These are phyloP conservation scores for Blumeria hordei DNA, from an alignment of 2,329 filamentous ascomycete species.

Conservation along the genomic window DNA sequence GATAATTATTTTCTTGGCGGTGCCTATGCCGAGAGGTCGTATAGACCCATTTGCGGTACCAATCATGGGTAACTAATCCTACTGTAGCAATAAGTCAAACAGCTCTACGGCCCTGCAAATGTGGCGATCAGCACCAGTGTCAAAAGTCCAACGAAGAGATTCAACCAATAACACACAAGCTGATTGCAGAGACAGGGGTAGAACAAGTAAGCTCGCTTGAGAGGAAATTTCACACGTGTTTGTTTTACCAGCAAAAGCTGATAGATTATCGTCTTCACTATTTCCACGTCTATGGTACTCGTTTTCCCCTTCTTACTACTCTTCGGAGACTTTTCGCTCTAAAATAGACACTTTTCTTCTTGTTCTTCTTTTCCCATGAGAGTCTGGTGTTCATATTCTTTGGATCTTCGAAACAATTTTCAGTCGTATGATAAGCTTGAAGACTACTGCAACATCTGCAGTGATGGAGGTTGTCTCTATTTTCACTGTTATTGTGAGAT, in stretches of 20 bases:
- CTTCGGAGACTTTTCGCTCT: too few species aligned
- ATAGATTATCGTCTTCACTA: neutral
- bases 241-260: neutral
- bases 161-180: neutral
- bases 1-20: too few species aligned
- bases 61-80: neutral
- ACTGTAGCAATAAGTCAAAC: neutral
- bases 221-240: neutral
- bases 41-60: neutral
- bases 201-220: neutral
- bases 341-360: neutral
- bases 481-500: neutral
- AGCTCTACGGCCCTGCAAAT: neutral
- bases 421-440: neutral
- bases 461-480: neutral
- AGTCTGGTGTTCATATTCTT: neutral
- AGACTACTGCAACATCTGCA: neutral
- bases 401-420: constrained; percentile 1
- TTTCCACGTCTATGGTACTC: neutral
- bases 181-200: neutral
- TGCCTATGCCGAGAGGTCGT: neutral
- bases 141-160: neutral
- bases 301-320: neutral
- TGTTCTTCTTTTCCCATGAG: neutral
- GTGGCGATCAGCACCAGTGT: neutral